A percentile compares a stretch with the other conserved stretches of the same genome.
Evolutionary conservation across 176 grass and related monocot species (phyloP).

Genomic region (Cenchrus purpureus): DNA sequence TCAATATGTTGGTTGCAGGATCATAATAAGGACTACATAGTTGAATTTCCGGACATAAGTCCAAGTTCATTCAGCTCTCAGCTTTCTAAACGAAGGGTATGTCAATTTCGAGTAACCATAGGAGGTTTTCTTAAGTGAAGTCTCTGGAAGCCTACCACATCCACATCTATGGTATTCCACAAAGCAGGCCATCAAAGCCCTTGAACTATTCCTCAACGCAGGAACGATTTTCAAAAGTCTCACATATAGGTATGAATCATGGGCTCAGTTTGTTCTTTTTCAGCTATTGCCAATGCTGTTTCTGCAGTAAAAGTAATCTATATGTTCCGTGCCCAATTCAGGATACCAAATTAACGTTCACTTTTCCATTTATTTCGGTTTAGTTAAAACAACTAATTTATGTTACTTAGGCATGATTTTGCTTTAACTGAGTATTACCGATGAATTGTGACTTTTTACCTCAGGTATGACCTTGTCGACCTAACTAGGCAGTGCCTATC

Average conservation of each 20-base stretch:
- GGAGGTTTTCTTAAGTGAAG: constrained; percentile 68
- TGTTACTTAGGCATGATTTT: constrained; percentile 11
- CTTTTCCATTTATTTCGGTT: not conserved
- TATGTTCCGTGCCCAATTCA: constrained; percentile 3
- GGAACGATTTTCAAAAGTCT: constrained; percentile 65
- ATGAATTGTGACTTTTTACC: not conserved
- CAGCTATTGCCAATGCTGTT: constrained; percentile 4
- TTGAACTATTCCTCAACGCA: constrained; percentile 74
- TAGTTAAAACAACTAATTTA: not conserved
- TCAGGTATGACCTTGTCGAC: constrained; percentile 96
- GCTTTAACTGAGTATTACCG: not conserved
- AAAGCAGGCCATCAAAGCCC: constrained; percentile 73
- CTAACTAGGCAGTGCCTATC: constrained; percentile 84
- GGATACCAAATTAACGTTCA: not conserved
- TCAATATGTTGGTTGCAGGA: constrained; percentile 67
- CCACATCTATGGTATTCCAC: constrained; percentile 96
- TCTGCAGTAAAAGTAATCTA: not conserved
- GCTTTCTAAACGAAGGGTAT: constrained; percentile 54
- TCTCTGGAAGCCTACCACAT: constrained; percentile 48
- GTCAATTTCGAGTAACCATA: constrained; percentile 40
- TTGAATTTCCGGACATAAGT: constrained; percentile 82
- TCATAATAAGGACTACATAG: constrained; percentile 94
- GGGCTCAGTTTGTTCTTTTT: constrained; percentile 16
- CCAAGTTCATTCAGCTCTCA: constrained; percentile 50
- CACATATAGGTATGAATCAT: constrained; percentile 69